These are phyloP conservation scores for Fusarium bactridioides DNA, from an alignment of 2,329 filamentous ascomycete species.

Conservation along the genomic window DNA sequence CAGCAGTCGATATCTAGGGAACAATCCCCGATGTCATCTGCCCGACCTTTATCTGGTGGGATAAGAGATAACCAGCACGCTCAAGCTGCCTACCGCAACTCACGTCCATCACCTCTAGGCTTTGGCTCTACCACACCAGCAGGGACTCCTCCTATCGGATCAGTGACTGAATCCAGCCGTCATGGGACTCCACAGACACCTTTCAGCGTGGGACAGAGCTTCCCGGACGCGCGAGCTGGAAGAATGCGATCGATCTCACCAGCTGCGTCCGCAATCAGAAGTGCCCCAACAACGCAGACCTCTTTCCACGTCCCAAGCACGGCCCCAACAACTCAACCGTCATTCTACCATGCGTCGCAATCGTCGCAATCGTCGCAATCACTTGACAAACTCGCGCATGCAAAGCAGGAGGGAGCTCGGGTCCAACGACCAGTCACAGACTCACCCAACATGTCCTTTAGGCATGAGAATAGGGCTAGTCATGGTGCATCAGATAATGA, in stretches of 20 bases:
- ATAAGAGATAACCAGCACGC: slow-evolving; percentile 9
- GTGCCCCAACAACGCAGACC: slow-evolving; percentile 21
- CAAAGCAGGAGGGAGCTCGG: slow-evolving; percentile 8
- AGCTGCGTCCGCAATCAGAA: slow-evolving; percentile 17
- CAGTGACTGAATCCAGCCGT: background rate
- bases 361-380: slow-evolving; percentile 36
- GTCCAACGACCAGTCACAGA: slow-evolving; percentile 21
- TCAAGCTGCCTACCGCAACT: slow-evolving; percentile 19
- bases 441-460: slow-evolving; percentile 27
- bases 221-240: slow-evolving; percentile 5
- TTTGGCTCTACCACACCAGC: slow-evolving; percentile 30
- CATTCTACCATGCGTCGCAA: slow-evolving; percentile 10
- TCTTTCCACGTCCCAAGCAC: slow-evolving; percentile 29
- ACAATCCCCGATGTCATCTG: slow-evolving; percentile 18
- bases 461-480: slow-evolving; percentile 7
- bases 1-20: slow-evolving; percentile 28
- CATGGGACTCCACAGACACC: slow-evolving; percentile 25
- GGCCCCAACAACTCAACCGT: slow-evolving; percentile 20
- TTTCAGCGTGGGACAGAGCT: slow-evolving; percentile 11
- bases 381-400: slow-evolving; percentile 28
- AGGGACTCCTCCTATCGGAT: slow-evolving; percentile 21
- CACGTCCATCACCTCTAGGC: slow-evolving; percentile 24
- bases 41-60: slow-evolving; percentile 20
- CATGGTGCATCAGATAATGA: slow-evolving; percentile 7
- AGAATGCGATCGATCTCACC: slow-evolving; percentile 29